Evolutionary conservation across 805 yeast genomes (phyloP).

Genomic region (Suhomyces sp.): DNA sequence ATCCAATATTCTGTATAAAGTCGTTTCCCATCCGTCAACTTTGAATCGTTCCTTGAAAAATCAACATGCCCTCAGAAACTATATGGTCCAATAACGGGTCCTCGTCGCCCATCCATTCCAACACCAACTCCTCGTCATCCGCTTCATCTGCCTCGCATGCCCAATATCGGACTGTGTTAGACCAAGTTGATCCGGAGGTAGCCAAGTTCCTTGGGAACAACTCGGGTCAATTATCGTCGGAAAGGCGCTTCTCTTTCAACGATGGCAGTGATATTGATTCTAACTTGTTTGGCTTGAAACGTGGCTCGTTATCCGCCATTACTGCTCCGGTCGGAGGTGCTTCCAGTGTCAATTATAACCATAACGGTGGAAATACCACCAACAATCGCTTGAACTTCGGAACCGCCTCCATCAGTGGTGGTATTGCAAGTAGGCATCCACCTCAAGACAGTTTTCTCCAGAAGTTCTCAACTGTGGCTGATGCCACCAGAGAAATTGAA

Average conservation of each 20-base stretch:
- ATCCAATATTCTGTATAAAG: too few species aligned
- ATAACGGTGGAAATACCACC: slow-evolving; percentile 23
- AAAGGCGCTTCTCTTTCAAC: slow-evolving; percentile 41
- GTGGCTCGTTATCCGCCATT: slow-evolving; percentile 47
- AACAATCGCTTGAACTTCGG: slow-evolving; percentile 43
- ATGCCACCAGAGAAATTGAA: slow-evolving; percentile 68
- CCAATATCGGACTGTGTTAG: slow-evolving; percentile 34
- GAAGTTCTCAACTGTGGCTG: slow-evolving; percentile 64
- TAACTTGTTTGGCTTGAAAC: slow-evolving; percentile 44
- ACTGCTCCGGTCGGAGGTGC: slow-evolving; percentile 44
- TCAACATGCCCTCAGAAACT: slow-evolving; percentile 40
- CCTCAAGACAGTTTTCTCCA: slow-evolving; percentile 54
- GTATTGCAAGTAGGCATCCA: slow-evolving; percentile 47
- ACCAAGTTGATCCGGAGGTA: slow-evolving; percentile 43
- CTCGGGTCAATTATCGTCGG: slow-evolving; percentile 12
- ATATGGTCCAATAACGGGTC: slow-evolving; percentile 36
- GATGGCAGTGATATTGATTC: slow-evolving; percentile 46
- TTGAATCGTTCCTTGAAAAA: too few species aligned
- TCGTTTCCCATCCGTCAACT: too few species aligned
- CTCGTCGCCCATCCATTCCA: slow-evolving; percentile 12
- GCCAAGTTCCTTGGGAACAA: slow-evolving; percentile 29
- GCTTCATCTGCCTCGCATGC: slow-evolving; percentile 17
- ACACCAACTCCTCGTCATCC: slow-evolving; percentile 11
- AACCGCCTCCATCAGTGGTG: slow-evolving; percentile 62
- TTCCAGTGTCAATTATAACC: slow-evolving; percentile 19